Conservation (phyloP, 2,329 filamentous ascomycete genomes). For the Penicillium rolfsii region DNA sequence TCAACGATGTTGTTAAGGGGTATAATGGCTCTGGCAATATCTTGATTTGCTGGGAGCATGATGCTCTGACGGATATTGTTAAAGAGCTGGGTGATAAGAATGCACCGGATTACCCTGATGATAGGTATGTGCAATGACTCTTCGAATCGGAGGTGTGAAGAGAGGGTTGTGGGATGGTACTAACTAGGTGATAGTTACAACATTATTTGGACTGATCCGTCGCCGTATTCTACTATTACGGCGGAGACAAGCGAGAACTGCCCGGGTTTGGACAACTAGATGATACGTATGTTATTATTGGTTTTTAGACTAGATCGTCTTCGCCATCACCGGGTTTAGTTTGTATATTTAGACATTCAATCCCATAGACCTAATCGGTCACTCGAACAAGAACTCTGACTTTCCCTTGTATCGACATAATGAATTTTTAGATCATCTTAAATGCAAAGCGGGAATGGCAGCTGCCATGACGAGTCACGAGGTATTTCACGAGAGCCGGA, state of each 20-base stretch:
- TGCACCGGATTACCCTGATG: constrained; percentile 55
- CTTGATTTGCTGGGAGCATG: constrained; percentile 66
- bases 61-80: constrained; percentile 56
- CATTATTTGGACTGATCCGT: constrained; percentile 62
- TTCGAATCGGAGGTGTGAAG: constrained; percentile 14
- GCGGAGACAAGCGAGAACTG: constrained; percentile 56
- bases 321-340: too few relatives aligned
- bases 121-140: constrained; percentile 40
- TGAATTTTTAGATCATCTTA: too few relatives aligned
- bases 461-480: too few relatives aligned
- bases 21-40: constrained; percentile 60
- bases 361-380: too few relatives aligned
- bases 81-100: constrained; percentile 56
- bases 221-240: constrained; percentile 54
- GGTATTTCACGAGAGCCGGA: too few relatives aligned
- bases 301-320: too few relatives aligned
- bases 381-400: too few relatives aligned
- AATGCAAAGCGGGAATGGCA: too few relatives aligned
- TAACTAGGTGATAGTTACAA: constrained; percentile 45
- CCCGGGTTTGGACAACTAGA: constrained; percentile 53
- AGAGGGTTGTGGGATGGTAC: constrained; percentile 14
- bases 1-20: constrained; percentile 53
- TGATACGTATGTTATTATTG: neutral
- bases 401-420: too few relatives aligned
- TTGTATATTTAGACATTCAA: too few relatives aligned